These are phyloP conservation scores for Circinella minor DNA, from an alignment of 371 early-diverging fungal genomes.

Conservation along the genomic window DNA sequence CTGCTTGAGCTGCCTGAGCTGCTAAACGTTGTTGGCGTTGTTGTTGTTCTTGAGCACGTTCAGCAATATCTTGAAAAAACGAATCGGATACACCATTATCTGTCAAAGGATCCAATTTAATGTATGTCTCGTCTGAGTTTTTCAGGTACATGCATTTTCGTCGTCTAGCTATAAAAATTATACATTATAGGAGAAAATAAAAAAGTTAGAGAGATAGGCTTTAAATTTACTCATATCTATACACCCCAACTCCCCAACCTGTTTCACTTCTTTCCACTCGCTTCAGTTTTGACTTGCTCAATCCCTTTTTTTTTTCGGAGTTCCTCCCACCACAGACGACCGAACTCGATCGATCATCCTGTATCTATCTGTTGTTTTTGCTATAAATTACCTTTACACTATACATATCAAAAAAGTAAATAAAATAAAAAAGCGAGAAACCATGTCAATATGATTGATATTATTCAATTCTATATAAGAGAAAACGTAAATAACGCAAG, in stretches of 20 bases:
- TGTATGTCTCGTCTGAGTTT: constrained; percentile 54
- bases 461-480: too few relatives aligned
- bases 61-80: constrained; percentile 33
- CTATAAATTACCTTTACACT: constrained; percentile 50
- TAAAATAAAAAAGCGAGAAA: not conserved
- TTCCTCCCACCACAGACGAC: not conserved
- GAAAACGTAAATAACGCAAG: too few relatives aligned
- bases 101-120: constrained; percentile 41
- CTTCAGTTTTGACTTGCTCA: too few relatives aligned
- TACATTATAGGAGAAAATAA: not conserved
- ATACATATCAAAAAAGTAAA: not conserved
- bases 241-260: not conserved
- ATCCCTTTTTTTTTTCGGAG: too few relatives aligned
- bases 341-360: not conserved
- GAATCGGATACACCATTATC: constrained; percentile 25
- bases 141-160: constrained; percentile 52
- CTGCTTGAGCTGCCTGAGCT: not conserved
- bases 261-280: too few relatives aligned
- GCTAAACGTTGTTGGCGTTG: constrained; percentile 9
- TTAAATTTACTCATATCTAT: not conserved
- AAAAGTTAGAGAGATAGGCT: not conserved
- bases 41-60: constrained; percentile 25
- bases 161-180: constrained; percentile 38
- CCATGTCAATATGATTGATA: not conserved
- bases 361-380: not conserved